Percentiles rank a stretch among this genome's conserved stretches.
Conservation (phyloP, 179 eudicot species). For the Silene vulgaris region DNA sequence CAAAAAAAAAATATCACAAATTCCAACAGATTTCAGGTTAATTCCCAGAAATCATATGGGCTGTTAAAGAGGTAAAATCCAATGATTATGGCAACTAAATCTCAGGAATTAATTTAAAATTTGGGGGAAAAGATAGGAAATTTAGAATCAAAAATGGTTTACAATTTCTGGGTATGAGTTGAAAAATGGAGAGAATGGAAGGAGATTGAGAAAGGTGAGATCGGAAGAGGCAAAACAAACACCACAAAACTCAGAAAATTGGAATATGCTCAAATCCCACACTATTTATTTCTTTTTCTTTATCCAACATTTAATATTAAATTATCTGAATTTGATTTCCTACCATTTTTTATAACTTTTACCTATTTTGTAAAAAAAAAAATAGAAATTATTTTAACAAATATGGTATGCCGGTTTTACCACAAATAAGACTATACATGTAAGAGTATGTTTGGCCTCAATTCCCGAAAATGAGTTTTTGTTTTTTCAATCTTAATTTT, state of each 20-base stretch:
- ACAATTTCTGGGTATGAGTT: background rate
- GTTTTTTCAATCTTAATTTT: too few species aligned
- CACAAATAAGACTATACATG: too few species aligned
- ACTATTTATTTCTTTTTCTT: conserved; percentile 15
- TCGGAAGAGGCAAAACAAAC: conserved; percentile 34
- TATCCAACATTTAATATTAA: background rate
- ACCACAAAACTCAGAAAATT: conserved; percentile 39
- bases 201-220: conserved; percentile 35
- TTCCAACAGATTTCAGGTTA: conserved; percentile 10
- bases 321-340: background rate
- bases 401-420: too few species aligned
- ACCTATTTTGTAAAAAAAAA: too few species aligned
- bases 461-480: too few species aligned
- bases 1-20: background rate
- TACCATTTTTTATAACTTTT: too few species aligned
- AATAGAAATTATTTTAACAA: too few species aligned
- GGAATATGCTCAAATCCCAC: conserved; percentile 38
- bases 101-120: conserved; percentile 20
- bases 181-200: conserved; percentile 1
- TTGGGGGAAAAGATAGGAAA: background rate
- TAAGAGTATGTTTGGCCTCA: too few species aligned
- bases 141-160: conserved; percentile 4
- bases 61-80: conserved; percentile 13
- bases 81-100: conserved; percentile 6
- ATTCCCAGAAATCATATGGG: conserved; percentile 3